Percentiles rank a stretch among this genome's conserved stretches.
Evolutionary conservation across 805 yeast genomes (phyloP).

Genomic region (Candida lessepsii): DNA sequence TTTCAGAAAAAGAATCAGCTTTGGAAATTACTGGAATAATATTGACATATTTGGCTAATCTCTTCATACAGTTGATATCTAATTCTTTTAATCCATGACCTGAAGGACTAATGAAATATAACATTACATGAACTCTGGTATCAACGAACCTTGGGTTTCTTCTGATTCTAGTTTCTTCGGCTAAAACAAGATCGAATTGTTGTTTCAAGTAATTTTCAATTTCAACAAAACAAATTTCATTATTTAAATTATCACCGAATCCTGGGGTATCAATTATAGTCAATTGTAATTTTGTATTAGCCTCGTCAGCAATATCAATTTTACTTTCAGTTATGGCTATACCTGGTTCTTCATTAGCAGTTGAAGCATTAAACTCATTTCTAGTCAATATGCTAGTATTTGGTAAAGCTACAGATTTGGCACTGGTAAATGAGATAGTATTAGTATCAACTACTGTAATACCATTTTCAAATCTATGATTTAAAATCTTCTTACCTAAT

Average conservation of each 20-base stretch:
- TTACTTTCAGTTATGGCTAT: constrained; percentile 68
- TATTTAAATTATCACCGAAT: constrained; percentile 73
- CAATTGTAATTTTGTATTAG: constrained; percentile 52
- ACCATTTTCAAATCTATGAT: constrained; percentile 51
- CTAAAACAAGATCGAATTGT: constrained; percentile 74
- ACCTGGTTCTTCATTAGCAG: constrained; percentile 69
- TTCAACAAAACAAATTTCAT: constrained; percentile 64
- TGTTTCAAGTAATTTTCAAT: constrained; percentile 67
- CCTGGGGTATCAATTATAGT: constrained; percentile 73
- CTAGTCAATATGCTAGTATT: constrained; percentile 57
- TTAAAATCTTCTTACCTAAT: constrained; percentile 58
- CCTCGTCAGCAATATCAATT: constrained; percentile 61
- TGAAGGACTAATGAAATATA: constrained; percentile 75
- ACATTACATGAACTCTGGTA: constrained; percentile 71
- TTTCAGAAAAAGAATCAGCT: constrained; percentile 72
- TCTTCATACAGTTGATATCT: constrained; percentile 70
- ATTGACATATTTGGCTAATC: constrained; percentile 70
- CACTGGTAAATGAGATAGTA: constrained; percentile 56
- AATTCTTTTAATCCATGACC: constrained; percentile 79
- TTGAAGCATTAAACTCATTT: constrained; percentile 56
- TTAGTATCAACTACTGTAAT: constrained; percentile 35
- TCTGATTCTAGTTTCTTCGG: constrained; percentile 82
- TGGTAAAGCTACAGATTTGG: constrained; percentile 53
- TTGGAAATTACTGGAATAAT: constrained; percentile 80
- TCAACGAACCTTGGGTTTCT: constrained; percentile 84